Evolutionary conservation across 352 stramenopile genomes (phyloP).

Genomic region (Phytophthora meadii): DNA sequence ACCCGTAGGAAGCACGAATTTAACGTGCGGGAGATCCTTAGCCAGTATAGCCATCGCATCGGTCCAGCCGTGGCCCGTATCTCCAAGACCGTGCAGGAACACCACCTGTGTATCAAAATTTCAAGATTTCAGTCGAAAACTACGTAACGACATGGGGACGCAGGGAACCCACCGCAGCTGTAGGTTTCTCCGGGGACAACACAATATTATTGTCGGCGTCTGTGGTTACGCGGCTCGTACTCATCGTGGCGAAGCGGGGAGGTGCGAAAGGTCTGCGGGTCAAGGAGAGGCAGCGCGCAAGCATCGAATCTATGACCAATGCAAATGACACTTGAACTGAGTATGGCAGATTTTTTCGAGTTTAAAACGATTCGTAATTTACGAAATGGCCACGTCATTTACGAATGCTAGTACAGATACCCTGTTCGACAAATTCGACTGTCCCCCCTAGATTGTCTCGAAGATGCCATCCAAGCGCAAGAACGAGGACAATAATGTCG

Average conservation of each 20-base stretch:
- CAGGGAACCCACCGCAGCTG: slow-evolving; percentile 31
- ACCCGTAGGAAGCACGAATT: slow-evolving; percentile 83
- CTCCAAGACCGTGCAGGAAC: slow-evolving; percentile 92
- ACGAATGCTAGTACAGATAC: too few relatives aligned
- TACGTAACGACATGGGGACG: too few relatives aligned
- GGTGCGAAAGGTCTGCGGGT: slow-evolving; percentile 12
- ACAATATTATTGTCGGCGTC: slow-evolving; percentile 49
- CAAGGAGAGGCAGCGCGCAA: slow-evolving; percentile 7
- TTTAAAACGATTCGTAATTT: too few relatives aligned
- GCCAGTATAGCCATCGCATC: slow-evolving; percentile 67
- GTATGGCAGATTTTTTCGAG: background rate
- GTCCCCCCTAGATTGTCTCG: too few relatives aligned
- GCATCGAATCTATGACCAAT: slow-evolving; percentile 15
- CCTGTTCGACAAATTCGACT: too few relatives aligned
- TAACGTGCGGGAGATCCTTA: slow-evolving; percentile 69
- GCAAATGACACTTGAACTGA: background rate
- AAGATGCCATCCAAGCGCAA: too few relatives aligned
- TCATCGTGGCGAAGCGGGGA: slow-evolving; percentile 18
- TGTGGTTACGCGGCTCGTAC: slow-evolving; percentile 32
- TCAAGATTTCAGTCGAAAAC: background rate
- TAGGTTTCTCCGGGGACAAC: slow-evolving; percentile 40
- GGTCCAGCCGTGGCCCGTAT: slow-evolving; percentile 90
- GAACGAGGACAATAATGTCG: too few relatives aligned
- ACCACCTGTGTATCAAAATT: slow-evolving; percentile 46
- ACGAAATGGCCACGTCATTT: too few relatives aligned